A percentile compares a stretch with the other conserved stretches of the same genome.
These are phyloP conservation scores for Ilex paraguariensis DNA, from an alignment of 305 asterid species.

Conservation along the genomic window DNA sequence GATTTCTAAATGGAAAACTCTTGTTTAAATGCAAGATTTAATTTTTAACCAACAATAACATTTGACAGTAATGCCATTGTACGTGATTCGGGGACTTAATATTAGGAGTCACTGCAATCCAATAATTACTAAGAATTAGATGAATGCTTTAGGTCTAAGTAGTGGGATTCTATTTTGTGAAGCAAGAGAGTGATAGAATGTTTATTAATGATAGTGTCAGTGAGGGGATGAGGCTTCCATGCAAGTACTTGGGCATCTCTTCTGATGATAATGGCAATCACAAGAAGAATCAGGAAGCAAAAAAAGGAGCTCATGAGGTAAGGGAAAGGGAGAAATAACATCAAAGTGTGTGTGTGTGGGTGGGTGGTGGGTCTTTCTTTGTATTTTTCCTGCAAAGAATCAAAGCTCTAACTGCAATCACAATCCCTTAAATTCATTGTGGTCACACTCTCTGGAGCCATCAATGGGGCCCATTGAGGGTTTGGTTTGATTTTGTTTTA, in stretches of 20 bases:
- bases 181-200: not conserved
- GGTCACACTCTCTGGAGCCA: conserved; percentile 22
- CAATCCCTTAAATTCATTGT: conserved; percentile 16
- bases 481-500: too few species aligned
- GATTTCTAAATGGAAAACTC: too few species aligned
- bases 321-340: conserved; percentile 13
- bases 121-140: too few species aligned
- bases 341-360: conserved; percentile 4
- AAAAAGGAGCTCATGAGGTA: conserved; percentile 2
- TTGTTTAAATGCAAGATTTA: too few species aligned
- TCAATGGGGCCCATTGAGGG: too few species aligned
- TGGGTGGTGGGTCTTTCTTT: conserved; percentile 14
- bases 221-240: conserved; percentile 14
- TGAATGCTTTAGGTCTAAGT: too few species aligned
- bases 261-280: conserved; percentile 20
- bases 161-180: too few species aligned
- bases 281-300: conserved; percentile 17
- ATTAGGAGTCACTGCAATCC: too few species aligned
- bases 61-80: too few species aligned
- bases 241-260: conserved; percentile 19
- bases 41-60: too few species aligned
- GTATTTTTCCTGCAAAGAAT: conserved; percentile 15
- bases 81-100: too few species aligned
- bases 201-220: conserved; percentile 22
- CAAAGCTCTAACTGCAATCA: conserved; percentile 15